phyloP scores from a whole-genome alignment of 768 basidiomycete species.

The Suillus lakei region DNA sequence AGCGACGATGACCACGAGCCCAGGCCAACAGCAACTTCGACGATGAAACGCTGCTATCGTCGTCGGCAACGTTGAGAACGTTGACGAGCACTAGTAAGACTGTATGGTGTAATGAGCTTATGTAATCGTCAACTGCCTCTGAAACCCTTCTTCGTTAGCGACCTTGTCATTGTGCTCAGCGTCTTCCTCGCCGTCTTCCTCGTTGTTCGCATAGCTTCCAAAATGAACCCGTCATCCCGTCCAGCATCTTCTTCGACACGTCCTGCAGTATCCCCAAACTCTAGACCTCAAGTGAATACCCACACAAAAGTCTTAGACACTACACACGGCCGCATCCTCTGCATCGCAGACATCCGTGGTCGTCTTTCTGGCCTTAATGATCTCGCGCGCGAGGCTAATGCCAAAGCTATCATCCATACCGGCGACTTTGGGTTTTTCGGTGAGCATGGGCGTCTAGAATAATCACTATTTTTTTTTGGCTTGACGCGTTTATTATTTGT shows the following conservation, averaged over 20 bases:
- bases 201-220: slow-evolving; percentile 26
- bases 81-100: neutral
- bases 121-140: slow-evolving; percentile 10
- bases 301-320: slow-evolving; percentile 83
- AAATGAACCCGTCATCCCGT: slow-evolving; percentile 60
- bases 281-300: slow-evolving; percentile 60
- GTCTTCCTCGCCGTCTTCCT: slow-evolving; percentile 23
- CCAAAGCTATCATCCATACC: slow-evolving; percentile 93
- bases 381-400: slow-evolving; percentile 86
- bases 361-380: slow-evolving; percentile 88
- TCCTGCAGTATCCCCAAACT: slow-evolving; percentile 60
- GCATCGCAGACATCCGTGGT: slow-evolving; percentile 93
- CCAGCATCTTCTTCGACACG: slow-evolving; percentile 66
- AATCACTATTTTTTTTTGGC: slow-evolving; percentile 3
- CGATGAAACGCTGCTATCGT: neutral
- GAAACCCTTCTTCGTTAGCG: slow-evolving; percentile 14
- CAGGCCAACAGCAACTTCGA: neutral
- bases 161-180: slow-evolving; percentile 9
- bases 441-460: slow-evolving; percentile 35
- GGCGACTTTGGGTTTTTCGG: slow-evolving; percentile 99
- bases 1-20: neutral
- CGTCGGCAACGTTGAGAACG: neutral
- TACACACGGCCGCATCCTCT: slow-evolving; percentile 85
- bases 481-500: slow-evolving; percentile 26
- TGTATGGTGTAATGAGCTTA: neutral